phyloP scores from a whole-genome alignment of 371 early-diverging fungal genomes.

The Cokeromyces recurvatus region DNA sequence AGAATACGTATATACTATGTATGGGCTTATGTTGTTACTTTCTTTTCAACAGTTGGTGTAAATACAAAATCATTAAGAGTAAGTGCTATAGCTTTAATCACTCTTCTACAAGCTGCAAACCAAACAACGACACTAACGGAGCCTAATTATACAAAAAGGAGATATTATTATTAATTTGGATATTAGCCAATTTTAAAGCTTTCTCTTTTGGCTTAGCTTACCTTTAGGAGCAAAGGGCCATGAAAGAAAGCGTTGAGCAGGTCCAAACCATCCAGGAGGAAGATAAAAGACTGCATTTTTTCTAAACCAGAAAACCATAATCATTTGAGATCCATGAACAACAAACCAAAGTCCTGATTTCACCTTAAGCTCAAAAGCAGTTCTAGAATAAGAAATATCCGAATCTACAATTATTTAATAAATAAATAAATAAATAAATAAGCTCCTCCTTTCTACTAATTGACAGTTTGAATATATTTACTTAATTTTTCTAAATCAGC shows the following conservation, averaged over 20 bases:
- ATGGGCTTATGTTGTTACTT: neutral
- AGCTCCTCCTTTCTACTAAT: too few species aligned
- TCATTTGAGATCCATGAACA: slow-evolving; percentile 67
- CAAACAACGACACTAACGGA: slow-evolving; percentile 71
- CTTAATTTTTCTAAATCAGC: slow-evolving; percentile 60
- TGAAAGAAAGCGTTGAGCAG: slow-evolving; percentile 63
- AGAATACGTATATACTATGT: too few species aligned
- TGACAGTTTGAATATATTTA: too few species aligned
- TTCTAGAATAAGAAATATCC: slow-evolving; percentile 59
- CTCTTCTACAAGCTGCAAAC: slow-evolving; percentile 66
- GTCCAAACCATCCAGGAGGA: slow-evolving; percentile 83
- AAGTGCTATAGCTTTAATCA: slow-evolving; percentile 35
- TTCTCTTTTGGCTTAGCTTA: too few species aligned
- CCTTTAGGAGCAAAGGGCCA: slow-evolving; percentile 81
- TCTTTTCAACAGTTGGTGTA: slow-evolving; percentile 14
- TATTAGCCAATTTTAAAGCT: neutral
- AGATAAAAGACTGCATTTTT: slow-evolving; percentile 76
- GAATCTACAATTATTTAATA: too few species aligned
- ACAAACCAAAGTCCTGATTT: slow-evolving; percentile 68
- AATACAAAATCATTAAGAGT: slow-evolving; percentile 33
- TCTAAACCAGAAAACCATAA: slow-evolving; percentile 66
- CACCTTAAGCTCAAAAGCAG: slow-evolving; percentile 75
- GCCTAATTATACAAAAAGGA: slow-evolving; percentile 32
- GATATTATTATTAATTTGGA: neutral
- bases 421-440: too few species aligned